Conservation (phyloP, 2,329 filamentous ascomycete species). For the Plectosphaerella cucumerina region DNA sequence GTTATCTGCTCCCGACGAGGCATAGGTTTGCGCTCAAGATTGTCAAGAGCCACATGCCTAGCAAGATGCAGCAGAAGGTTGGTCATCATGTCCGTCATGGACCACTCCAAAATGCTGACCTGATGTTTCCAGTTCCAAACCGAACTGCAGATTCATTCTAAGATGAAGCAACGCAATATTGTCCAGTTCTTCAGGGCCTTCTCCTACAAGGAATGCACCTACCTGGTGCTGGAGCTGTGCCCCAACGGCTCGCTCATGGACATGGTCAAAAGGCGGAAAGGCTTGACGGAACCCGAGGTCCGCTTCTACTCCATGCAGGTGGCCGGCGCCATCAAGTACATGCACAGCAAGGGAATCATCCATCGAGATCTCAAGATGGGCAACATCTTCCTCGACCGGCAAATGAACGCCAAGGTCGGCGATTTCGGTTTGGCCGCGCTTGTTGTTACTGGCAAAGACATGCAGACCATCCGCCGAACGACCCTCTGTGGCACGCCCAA, state of each 20-base stretch:
- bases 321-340: slow-evolving; percentile 94
- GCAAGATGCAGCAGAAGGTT: slow-evolving; percentile 82
- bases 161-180: slow-evolving; percentile 93
- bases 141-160: slow-evolving; percentile 96
- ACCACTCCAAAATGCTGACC: slow-evolving; percentile 1
- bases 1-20: slow-evolving; percentile 60
- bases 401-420: slow-evolving; percentile 97
- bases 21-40: slow-evolving; percentile 75
- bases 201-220: slow-evolving; percentile 82
- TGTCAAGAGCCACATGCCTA: slow-evolving; percentile 76
- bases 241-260: slow-evolving; percentile 96
- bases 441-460: slow-evolving; percentile 85
- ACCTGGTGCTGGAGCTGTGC: slow-evolving; percentile 90
- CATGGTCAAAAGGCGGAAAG: slow-evolving; percentile 90
- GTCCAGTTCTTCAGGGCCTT: slow-evolving; percentile 95
- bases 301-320: slow-evolving; percentile 92
- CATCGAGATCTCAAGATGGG: slow-evolving; percentile 97
- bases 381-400: slow-evolving; percentile 88
- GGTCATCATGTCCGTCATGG: slow-evolving; percentile 7
- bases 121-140: slow-evolving; percentile 57
- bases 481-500: slow-evolving; percentile 97
- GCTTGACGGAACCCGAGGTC: slow-evolving; percentile 88
- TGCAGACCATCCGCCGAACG: slow-evolving; percentile 76
- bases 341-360: slow-evolving; percentile 93
- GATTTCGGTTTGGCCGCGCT: slow-evolving; percentile 95